Base-by-base conservation (phyloP, 2,329 filamentous ascomycete genomes). In the Clathrospora elynae region DNA sequence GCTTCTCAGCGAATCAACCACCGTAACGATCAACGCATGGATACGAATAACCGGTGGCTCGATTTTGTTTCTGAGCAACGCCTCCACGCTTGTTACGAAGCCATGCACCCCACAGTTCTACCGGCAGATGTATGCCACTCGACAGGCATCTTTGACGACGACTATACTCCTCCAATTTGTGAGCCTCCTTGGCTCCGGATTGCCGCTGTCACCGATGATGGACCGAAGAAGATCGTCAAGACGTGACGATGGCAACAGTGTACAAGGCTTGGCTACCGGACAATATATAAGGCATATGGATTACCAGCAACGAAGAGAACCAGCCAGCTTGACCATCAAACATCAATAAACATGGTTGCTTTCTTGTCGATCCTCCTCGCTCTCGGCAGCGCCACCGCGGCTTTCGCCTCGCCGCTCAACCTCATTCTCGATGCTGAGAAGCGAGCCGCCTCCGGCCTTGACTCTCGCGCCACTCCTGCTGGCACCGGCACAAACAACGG, bases 401-500 rank as follows among this genome's bases (percentile, higher is more conserved):
- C 58, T 28, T 40, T 64, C 16, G 57, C 63, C 42, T 58, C 50
- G n/a, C 63, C 63, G 12, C 54, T 67, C 28, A 52, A 53, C 36
- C 51, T 63, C 46, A 49, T 58, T 31, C 43, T 55, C 23, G 41
- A 50, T 12, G 48, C 51, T 9, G 38, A 50, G 39, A 42, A 45
- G 13, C 43, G 46, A 10, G 46, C 46, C 18, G 45, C 47, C 16
- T 35, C 49, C n/a, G 35, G 29, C 26, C 41, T 54, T n/a, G 52
- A 54, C 35, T 45, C 54, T 7, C 47, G 60, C 13, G 33, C 41
- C 9, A 61, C 54, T 7, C 53, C 56, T 3, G 45, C 56, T 7
- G 62, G 62, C 33, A 60, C 56, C 8, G 64, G 64, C 25, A 64
- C 47, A 10, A 40, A 62, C 42, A 55, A 67, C 33, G 64, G 63